Evolutionary conservation across 495 filamentous ascomycete species (phyloP).

Genomic region (Daldinia childiae): DNA sequence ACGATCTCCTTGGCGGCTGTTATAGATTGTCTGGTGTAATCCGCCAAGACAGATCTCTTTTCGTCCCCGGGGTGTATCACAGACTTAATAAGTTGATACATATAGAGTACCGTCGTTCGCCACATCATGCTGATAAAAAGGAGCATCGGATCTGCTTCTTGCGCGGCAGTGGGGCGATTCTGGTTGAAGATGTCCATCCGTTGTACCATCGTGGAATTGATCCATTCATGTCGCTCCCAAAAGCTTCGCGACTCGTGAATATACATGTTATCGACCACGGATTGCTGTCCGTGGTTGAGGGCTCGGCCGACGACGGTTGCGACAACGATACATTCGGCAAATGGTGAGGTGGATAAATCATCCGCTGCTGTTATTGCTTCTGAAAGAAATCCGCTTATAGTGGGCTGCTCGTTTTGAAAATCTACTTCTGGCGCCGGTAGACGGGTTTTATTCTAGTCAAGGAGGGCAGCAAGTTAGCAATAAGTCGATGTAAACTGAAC

Average conservation of each 20-base stretch:
- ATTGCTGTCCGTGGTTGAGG: slow-evolving; percentile 55
- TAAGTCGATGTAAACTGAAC: not conserved
- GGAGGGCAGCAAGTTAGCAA: slow-evolving; percentile 33
- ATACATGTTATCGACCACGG: slow-evolving; percentile 40
- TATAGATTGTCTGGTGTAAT: slow-evolving; percentile 50
- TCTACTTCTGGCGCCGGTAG: slow-evolving; percentile 60
- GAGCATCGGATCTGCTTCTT: slow-evolving; percentile 59
- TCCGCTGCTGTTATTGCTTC: slow-evolving; percentile 52
- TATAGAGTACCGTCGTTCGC: slow-evolving; percentile 56
- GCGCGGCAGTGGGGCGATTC: slow-evolving; percentile 46
- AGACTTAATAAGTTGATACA: slow-evolving; percentile 49
- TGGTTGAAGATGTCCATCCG: slow-evolving; percentile 49
- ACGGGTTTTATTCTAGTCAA: slow-evolving; percentile 50
- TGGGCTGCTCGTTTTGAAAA: slow-evolving; percentile 60
- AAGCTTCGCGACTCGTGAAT: slow-evolving; percentile 47
- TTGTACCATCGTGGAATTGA: slow-evolving; percentile 53
- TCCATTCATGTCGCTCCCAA: slow-evolving; percentile 61
- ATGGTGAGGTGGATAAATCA: slow-evolving; percentile 49
- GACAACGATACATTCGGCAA: slow-evolving; percentile 59
- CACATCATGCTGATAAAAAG: slow-evolving; percentile 56
- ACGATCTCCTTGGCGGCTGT: slow-evolving; percentile 57
- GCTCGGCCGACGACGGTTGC: slow-evolving; percentile 59
- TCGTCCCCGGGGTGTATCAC: slow-evolving; percentile 35
- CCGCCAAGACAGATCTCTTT: slow-evolving; percentile 37
- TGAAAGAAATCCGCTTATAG: slow-evolving; percentile 53